phyloP scores from a whole-genome alignment of 2,329 filamentous ascomycete genomes.

The Fusarium pseudonygamai region DNA sequence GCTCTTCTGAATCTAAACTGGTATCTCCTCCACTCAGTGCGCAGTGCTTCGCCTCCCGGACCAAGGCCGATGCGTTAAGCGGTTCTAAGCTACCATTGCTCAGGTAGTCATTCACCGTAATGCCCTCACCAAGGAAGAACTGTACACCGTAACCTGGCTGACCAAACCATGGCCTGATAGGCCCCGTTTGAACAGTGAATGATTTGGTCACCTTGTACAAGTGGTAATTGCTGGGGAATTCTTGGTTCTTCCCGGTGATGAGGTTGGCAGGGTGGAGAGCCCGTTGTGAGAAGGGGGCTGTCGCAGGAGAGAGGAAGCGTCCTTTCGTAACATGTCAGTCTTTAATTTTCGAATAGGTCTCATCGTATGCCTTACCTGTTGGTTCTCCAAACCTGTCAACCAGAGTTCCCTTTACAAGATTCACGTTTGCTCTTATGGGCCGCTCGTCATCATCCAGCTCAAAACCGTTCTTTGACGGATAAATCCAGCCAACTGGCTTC shows the following conservation, averaged over 20 bases:
- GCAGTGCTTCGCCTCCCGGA: not conserved
- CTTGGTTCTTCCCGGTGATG: not conserved
- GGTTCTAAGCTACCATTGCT: not conserved
- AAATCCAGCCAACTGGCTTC: not conserved
- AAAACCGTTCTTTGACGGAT: slow-evolving; percentile 46
- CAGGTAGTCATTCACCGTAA: slow-evolving; percentile 16
- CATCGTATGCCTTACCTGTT: not conserved
- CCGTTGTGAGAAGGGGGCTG: slow-evolving; percentile 21
- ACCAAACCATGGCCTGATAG: slow-evolving; percentile 24
- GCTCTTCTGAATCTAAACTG: not conserved
- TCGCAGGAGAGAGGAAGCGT: slow-evolving; percentile 23
- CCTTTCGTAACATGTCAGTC: not conserved
- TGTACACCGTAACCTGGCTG: slow-evolving; percentile 26
- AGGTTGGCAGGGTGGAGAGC: slow-evolving; percentile 27
- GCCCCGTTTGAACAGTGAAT: slow-evolving; percentile 24
- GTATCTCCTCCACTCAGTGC: not conserved
- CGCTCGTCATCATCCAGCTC: slow-evolving; percentile 46
- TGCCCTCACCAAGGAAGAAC: slow-evolving; percentile 17
- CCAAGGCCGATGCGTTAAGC: not conserved
- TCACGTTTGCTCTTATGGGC: slow-evolving; percentile 53
- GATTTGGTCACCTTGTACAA: slow-evolving; percentile 12
- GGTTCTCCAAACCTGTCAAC: slow-evolving; percentile 57
- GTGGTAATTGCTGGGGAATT: slow-evolving; percentile 28
- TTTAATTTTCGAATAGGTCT: rapidly evolving
- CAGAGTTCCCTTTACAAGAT: slow-evolving; percentile 51